phyloP scores from a whole-genome alignment of 164 flowering plant species.

The Nelumbo lutea region DNA sequence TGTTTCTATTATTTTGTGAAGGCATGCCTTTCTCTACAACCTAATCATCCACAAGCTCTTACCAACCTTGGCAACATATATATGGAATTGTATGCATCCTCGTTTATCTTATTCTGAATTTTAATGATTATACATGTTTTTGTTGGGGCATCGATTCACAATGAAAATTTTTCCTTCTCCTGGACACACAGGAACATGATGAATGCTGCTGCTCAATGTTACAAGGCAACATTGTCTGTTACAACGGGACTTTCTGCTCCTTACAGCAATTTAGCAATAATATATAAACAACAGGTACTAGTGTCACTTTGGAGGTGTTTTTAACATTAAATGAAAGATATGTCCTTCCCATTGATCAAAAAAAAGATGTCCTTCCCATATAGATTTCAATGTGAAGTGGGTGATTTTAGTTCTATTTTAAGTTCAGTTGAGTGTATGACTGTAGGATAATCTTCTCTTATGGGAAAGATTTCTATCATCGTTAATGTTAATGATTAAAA shows the following conservation, averaged over 20 bases:
- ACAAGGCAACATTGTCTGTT: slow-evolving; percentile 84
- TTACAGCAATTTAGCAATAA: slow-evolving; percentile 88
- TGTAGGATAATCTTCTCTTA: too few relatives aligned
- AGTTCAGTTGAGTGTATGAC: too few relatives aligned
- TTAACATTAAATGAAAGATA: not conserved
- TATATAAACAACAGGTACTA: slow-evolving; percentile 92
- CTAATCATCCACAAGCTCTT: slow-evolving; percentile 94
- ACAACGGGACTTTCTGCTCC: slow-evolving; percentile 98
- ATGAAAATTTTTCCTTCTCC: not conserved
- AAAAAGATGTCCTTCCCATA: too few relatives aligned
- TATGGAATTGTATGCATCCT: slow-evolving; percentile 76
- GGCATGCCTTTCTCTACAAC: slow-evolving; percentile 89
- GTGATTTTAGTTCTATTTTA: too few relatives aligned
- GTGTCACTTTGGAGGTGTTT: not conserved
- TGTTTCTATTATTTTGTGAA: slow-evolving; percentile 24
- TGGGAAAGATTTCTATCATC: not conserved
- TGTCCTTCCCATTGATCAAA: not conserved
- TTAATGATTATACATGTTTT: not conserved
- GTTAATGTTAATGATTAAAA: too few relatives aligned
- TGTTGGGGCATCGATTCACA: not conserved
- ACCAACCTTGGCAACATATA: slow-evolving; percentile 95
- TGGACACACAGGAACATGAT: slow-evolving; percentile 68
- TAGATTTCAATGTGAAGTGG: too few relatives aligned
- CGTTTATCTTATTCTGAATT: not conserved
- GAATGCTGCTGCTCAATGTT: slow-evolving; percentile 77